Evolutionary conservation across 352 stramenopile genomes (phyloP), one percentile per base, ranked within the genome.

Genomic region (Phytophthora hybrid): DNA sequence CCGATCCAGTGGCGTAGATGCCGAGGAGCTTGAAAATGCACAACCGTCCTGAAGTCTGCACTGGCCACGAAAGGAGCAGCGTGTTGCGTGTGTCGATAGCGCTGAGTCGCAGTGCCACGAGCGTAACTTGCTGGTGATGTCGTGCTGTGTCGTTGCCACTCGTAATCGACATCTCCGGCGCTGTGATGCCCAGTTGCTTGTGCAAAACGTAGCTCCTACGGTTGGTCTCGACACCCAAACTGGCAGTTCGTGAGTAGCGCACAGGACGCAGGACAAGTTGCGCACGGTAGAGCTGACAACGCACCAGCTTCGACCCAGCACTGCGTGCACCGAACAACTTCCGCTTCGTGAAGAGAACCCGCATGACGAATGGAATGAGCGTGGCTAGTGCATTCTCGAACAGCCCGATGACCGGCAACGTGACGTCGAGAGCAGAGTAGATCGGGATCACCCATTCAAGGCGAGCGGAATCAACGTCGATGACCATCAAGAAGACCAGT

Each of bases 361-460:
- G 77, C 37, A 69, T 66, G 8, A 85, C 66, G 32, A 85, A 85
- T 23, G 80, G 51, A 10, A 75, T 64, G 6, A 87, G 77, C 29
- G 78, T 87, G 39, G 79, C 37, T 11, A 75, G 63, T 7, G 78
- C 77, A 57, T 85, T 87, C 37, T 67, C 58, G n/a, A 82, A 87
- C n/a, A 87, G 56, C 31, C 81, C 80, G 8, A 83, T 23, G 52
- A 85, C 52, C 14, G 63, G 49, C 4, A 85, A 49, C 3, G 65
- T 67, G 49, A 82, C 68, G 29, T 79, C 62, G 9, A 55, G 58
- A 31, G 78, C 63, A 5, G 11, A 41, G 18, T 55, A 19, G n/a
- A 70, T 31, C 3, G 67, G 32, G 3, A 70, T 32, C 32, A 37
- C 47, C 1, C 10, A 57, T 26, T 60, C 26, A n/a, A 74, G 16